A percentile compares a stretch with the other conserved stretches of the same genome.
Evolutionary conservation across 352 stramenopile species (phyloP).

Genomic region (Globisporangium emineosum): DNA sequence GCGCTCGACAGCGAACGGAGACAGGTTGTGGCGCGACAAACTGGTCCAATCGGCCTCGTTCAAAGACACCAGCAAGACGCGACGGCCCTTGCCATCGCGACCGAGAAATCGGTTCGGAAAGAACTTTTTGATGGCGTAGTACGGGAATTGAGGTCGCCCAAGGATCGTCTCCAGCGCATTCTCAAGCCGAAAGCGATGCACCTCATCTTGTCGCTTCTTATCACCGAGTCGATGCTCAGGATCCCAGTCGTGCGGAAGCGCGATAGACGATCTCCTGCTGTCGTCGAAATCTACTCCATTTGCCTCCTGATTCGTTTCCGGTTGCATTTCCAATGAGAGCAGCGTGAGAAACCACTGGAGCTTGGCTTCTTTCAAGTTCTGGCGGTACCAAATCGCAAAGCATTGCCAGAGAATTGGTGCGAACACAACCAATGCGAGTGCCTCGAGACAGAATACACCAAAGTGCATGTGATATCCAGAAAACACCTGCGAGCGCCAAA

Average conservation of each 20-base stretch:
- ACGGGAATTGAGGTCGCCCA: conserved; percentile 25
- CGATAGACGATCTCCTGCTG: background rate
- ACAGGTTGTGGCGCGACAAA: conserved; percentile 27
- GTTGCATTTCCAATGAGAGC: conserved; percentile 28
- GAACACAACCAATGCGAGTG: conserved; percentile 13
- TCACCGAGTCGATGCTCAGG: background rate
- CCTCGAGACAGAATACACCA: background rate
- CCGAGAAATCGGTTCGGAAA: conserved; percentile 29
- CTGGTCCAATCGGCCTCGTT: conserved; percentile 18
- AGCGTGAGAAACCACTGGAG: conserved; percentile 40
- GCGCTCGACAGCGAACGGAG: conserved; percentile 26
- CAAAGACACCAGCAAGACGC: conserved; percentile 26
- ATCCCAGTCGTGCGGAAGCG: background rate
- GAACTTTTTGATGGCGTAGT: conserved; percentile 35
- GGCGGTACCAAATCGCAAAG: conserved; percentile 21
- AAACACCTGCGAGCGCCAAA: background rate
- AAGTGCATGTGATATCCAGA: conserved; percentile 6
- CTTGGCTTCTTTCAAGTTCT: conserved; percentile 24
- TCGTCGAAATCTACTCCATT: background rate
- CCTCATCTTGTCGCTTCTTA: conserved; percentile 12
- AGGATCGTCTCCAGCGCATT: conserved; percentile 41
- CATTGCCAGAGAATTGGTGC: conserved; percentile 28
- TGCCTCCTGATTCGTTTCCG: background rate
- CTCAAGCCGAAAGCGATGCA: conserved; percentile 31
- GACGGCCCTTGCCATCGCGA: conserved; percentile 22